Conservation (phyloP, 83 land plant genomes). For the Larix sibirica region DNA sequence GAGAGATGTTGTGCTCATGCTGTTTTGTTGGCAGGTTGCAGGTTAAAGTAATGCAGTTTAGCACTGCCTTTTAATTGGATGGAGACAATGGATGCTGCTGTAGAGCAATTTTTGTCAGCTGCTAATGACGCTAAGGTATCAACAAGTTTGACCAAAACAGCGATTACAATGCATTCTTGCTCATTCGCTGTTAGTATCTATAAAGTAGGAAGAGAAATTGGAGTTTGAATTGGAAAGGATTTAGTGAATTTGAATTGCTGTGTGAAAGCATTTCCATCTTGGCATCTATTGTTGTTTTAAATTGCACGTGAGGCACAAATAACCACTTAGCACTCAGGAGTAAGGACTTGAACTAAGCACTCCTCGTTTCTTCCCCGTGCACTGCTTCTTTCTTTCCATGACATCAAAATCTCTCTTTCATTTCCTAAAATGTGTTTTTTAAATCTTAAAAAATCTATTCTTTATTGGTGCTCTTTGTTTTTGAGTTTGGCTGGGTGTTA, state of each 20-base stretch:
- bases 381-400: no score
- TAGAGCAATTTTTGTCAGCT: conserved; percentile 8
- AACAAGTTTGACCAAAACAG: not conserved
- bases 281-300: not conserved
- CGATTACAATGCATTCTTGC: not conserved
- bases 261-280: not conserved
- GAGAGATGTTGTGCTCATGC: not conserved
- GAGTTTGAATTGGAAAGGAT: not conserved
- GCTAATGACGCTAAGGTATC: conserved; percentile 13
- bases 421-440: not conserved
- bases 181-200: not conserved
- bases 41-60: conserved; percentile 2
- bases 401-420: not conserved
- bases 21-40: not conserved
- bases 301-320: no score
- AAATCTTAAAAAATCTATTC: not conserved
- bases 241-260: not conserved
- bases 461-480: not conserved
- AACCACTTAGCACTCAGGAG: no score
- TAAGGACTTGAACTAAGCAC: no score
- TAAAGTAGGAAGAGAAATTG: not conserved
- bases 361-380: no score
- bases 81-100: conserved; percentile 8
- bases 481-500: not conserved
- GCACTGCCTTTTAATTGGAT: not conserved